Base-by-base conservation (phyloP, 2,329 filamentous ascomycete genomes). In the Xylariaceae sp. region DNA sequence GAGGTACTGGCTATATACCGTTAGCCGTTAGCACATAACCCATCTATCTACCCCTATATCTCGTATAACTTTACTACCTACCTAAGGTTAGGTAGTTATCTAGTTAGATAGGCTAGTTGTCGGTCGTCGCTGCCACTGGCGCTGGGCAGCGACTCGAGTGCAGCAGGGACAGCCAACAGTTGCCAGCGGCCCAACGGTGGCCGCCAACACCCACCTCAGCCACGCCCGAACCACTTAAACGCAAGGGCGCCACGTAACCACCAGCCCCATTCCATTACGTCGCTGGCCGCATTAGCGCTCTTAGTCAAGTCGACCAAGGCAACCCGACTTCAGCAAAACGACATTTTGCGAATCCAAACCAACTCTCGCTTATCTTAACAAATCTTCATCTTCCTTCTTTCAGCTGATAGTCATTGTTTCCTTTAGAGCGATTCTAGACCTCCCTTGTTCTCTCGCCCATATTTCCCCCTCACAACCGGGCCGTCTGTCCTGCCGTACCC, bases 221-320 rank as follows among this genome's bases (percentile, higher is more conserved):
- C 58, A 58, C 58, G 56, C 53, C 43, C 39, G 47, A 50, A 19
- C 19, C 19, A 19, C 19, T 19, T 19, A 19, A 19, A 19, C 19
- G 19, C 19, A 31, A 46, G 47, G 43, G 47, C 52, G 57, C 57
- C 56, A 60, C 54, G 54, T 60, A 60, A 59, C 47, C 61, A 19
- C 58, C 60, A 67, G 65, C 65, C 65, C 59, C 62, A 60, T 61
- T 60, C 50, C 59, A 67, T 67, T 67, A 67, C 65, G 65, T 67
- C 64, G 65, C 64, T 60, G 55, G 56, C 47, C 40, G 54, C 56
- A 55, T 60, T 63, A 62, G 61, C 59, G 41, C 46, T 30, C 27
- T 42, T 31, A 6, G 19, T 40, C 37, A 39, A 37, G 8, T 11
- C 12, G 35, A 39, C 42, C 47, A 47, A 57, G 47, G 50, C 52